Conservation (phyloP, 371 early-diverging fungal genomes). For the Synchytrium microbalum region DNA sequence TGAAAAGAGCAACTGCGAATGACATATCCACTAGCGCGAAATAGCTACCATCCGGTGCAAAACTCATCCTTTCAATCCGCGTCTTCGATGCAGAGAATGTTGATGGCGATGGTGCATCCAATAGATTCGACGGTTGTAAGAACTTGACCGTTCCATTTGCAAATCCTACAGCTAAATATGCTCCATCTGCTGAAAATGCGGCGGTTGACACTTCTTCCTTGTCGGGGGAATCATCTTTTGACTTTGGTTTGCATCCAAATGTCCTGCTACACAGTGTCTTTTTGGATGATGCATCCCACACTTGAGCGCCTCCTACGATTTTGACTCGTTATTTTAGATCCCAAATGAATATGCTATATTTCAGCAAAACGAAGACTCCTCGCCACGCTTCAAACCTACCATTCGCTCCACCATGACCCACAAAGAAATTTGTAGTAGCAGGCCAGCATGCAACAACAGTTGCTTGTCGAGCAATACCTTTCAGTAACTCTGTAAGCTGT, state of each 20-base stretch:
- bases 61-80: background rate
- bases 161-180: constrained; percentile 29
- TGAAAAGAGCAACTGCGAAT: background rate
- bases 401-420: background rate
- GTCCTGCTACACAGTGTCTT: background rate
- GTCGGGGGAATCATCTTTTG: background rate
- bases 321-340: background rate
- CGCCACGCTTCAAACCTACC: too few relatives aligned
- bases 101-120: constrained; percentile 10
- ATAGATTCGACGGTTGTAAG: constrained; percentile 21
- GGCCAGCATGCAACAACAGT: background rate
- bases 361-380: background rate
- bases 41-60: background rate
- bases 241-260: background rate
- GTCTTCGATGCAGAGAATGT: constrained; percentile 1
- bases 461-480: background rate
- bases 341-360: too few relatives aligned
- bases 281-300: background rate
- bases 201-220: background rate
- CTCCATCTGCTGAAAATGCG: background rate
- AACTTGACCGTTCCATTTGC: constrained; percentile 31
- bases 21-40: background rate
- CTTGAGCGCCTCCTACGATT: background rate
- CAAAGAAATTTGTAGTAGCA: background rate
- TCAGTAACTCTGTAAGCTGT: background rate